phyloP scores from a whole-genome alignment of 169 alveolate genomes.

The Ichthyophthirius multifiliis region DNA sequence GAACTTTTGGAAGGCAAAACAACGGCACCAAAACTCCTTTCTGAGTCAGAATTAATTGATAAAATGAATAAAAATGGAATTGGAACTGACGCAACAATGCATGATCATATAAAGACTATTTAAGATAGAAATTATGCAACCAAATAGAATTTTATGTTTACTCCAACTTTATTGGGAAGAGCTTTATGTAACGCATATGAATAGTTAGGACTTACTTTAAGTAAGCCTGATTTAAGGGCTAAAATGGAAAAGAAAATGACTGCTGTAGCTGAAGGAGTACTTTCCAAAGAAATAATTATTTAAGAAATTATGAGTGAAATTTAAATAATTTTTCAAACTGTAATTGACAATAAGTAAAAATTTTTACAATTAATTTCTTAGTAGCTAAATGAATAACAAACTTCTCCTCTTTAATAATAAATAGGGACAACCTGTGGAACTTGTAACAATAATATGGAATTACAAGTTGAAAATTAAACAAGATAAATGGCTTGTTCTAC shows the following conservation, averaged over 20 bases:
- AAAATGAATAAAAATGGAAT: slow-evolving; percentile 96
- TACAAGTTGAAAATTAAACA: background rate
- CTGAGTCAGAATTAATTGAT: slow-evolving; percentile 94
- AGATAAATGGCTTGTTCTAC: background rate
- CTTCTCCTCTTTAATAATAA: background rate
- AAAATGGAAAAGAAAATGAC: slow-evolving; percentile 81
- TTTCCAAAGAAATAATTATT: slow-evolving; percentile 56
- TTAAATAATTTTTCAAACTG: slow-evolving; percentile 1
- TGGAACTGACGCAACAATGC: slow-evolving; percentile 99
- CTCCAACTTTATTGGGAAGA: slow-evolving; percentile 87
- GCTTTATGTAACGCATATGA: slow-evolving; percentile 82
- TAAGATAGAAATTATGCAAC: slow-evolving; percentile 90
- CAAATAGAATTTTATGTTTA: slow-evolving; percentile 52
- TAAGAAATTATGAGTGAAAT: slow-evolving; percentile 29
- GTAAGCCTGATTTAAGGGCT: slow-evolving; percentile 81
- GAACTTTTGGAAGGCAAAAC: slow-evolving; percentile 59
- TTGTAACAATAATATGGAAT: background rate
- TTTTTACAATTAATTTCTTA: background rate
- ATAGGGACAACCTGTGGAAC: background rate
- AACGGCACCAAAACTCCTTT: slow-evolving; percentile 90
- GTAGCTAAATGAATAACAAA: background rate
- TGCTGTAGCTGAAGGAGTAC: slow-evolving; percentile 58
- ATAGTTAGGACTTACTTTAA: slow-evolving; percentile 63
- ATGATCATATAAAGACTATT: slow-evolving; percentile 96
- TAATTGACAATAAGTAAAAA: background rate